phyloP scores from a whole-genome alignment of 1,284 basidiomycete genomes.

The Sporisorium reilianum region DNA sequence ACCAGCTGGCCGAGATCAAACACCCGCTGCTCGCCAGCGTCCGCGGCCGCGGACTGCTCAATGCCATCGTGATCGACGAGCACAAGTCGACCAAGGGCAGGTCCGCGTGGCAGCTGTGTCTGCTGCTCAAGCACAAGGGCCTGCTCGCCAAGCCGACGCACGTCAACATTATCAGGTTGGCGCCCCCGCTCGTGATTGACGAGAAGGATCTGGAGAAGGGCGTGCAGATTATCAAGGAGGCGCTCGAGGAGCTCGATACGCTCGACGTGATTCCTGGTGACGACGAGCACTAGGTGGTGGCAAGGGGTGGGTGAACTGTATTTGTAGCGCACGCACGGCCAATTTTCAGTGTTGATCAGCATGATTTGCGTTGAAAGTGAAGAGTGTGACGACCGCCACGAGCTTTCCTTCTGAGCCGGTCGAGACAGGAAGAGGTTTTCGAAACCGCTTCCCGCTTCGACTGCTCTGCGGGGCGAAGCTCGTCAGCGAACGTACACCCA shows the following conservation, averaged over 20 bases:
- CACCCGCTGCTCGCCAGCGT: constrained; percentile 78
- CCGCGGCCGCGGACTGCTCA: constrained; percentile 87
- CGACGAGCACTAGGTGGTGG: constrained; percentile 30
- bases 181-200: constrained; percentile 91
- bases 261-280: constrained; percentile 65
- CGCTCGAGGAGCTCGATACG: constrained; percentile 81
- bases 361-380: too few relatives aligned
- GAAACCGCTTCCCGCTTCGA: background rate
- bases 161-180: constrained; percentile 94
- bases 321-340: too few relatives aligned
- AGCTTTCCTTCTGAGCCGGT: background rate
- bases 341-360: too few relatives aligned
- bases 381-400: background rate
- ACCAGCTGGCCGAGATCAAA: constrained; percentile 61
- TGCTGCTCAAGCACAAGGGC: constrained; percentile 89
- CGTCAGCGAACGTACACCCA: background rate
- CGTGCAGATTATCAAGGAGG: constrained; percentile 81
- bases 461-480: background rate
- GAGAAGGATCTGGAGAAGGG: constrained; percentile 84
- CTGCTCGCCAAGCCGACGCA: constrained; percentile 96
- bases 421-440: background rate
- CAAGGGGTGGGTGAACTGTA: constrained; percentile 9
- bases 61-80: constrained; percentile 95
- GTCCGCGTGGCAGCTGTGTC: constrained; percentile 94
- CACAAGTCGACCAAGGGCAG: constrained; percentile 79